Evolutionary conservation across 768 basidiomycete species (phyloP), one percentile per base, ranked within the genome.

Genomic region (Guyanaporus albipodus): DNA sequence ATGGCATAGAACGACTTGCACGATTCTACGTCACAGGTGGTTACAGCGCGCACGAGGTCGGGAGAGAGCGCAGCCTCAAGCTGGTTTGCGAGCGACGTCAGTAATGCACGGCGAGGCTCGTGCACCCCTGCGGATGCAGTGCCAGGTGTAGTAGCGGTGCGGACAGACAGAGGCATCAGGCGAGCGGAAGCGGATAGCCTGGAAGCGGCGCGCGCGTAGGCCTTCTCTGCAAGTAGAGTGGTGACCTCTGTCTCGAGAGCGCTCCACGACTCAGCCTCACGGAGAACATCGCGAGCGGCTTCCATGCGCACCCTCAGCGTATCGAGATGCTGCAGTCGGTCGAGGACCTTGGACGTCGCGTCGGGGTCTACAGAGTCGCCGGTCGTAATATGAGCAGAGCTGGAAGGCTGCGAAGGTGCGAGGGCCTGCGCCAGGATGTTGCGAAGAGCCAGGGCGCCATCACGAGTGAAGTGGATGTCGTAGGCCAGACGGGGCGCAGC

Each of bases 381-480:
- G 15, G 36, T 19, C 1, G 31, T 32, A n/a, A n/a, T n/a, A 35
- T 39, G 44, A 15, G 34, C 26, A 8, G 46, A 5, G 31, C 26
- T 45, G 29, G 29, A 35, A 33, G 55, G 39, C 22, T 43, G 63
- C 11, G 48, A 40, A 8, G 40, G 46, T 0, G 79, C 78, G 14
- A 80, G 68, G 0, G 78, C 73, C 26, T 74, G 74, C 23, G 76
- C 70, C 18, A 99, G 72, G 8, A 80, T 70, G 23, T 70, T 71
- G 50, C 88, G 86, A 19, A 98, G 75, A 3, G 87, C 77, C 15
- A 87, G 67, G 1, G 94, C 93, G 26, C 85, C 83, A 58, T 98
- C 95, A 34, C 90, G 85, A 83, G 97, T 94, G 71, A 96, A 96
- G 63, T 98, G 94, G 28, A 99, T 75, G 67, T 98, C 96, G 64